These are phyloP conservation scores for Mycena maculata DNA, from an alignment of 768 basidiomycete genomes.

Conservation along the genomic window DNA sequence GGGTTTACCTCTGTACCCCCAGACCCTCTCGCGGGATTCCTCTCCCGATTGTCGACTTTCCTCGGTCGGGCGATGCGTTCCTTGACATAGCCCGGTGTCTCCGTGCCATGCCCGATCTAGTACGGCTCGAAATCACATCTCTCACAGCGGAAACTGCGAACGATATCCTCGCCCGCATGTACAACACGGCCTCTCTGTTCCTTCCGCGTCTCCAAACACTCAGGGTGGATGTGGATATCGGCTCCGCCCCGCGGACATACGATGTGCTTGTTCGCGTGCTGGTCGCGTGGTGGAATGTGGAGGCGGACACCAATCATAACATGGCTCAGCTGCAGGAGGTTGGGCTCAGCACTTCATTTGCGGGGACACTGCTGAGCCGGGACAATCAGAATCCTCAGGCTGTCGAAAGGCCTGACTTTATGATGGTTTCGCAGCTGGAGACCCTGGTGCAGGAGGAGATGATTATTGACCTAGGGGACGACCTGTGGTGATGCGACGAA, in stretches of 20 bases:
- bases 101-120: conserved; percentile 4
- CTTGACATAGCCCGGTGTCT: neutral
- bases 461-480: too few species aligned
- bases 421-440: too few species aligned
- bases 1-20: neutral
- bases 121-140: neutral
- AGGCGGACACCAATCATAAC: too few species aligned
- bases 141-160: conserved; percentile 4
- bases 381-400: too few species aligned
- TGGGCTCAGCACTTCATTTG: too few species aligned
- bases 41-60: conserved; percentile 11
- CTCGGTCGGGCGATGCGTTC: neutral
- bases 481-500: too few species aligned
- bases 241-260: neutral
- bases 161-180: neutral
- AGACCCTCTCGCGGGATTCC: neutral
- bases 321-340: too few species aligned
- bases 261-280: too few species aligned
- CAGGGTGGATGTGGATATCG: conserved; percentile 1
- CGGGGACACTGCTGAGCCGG: too few species aligned
- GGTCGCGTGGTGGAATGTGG: too few species aligned
- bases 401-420: too few species aligned
- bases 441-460: too few species aligned
- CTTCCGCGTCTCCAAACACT: conserved; percentile 12
- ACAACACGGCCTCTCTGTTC: neutral